These are phyloP conservation scores for Globisporangium nodosum DNA, from an alignment of 352 stramenopile species.

Conservation along the genomic window DNA sequence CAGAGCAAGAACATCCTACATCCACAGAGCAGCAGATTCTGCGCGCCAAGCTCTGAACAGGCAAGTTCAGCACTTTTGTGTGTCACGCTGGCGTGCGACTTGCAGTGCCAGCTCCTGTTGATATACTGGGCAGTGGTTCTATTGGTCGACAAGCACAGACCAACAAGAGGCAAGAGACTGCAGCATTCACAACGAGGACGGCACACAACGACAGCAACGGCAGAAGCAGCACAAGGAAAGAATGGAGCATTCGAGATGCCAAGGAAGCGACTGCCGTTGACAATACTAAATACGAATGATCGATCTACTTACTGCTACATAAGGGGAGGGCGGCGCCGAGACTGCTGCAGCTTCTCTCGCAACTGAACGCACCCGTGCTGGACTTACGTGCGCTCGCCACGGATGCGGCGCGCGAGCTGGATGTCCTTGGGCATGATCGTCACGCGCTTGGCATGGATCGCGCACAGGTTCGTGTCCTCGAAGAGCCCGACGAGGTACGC, in stretches of 20 bases:
- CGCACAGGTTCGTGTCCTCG: constrained; percentile 93
- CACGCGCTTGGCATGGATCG: constrained; percentile 94
- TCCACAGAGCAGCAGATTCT: not conserved
- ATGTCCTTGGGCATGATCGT: constrained; percentile 95
- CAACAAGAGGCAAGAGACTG: not conserved
- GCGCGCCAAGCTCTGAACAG: not conserved
- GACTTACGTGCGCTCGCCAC: constrained; percentile 78
- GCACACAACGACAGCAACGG: not conserved
- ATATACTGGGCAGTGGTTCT: not conserved
- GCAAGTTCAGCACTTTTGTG: not conserved
- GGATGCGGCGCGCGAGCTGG: constrained; percentile 90
- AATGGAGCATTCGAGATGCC: not conserved
- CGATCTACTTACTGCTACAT: constrained; percentile 1
- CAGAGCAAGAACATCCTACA: no score
- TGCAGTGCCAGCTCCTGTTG: not conserved
- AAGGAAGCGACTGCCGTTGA: not conserved
- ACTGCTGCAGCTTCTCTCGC: no score
- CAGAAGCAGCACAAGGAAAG: not conserved
- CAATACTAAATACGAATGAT: constrained; percentile 1
- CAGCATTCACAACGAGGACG: no score
- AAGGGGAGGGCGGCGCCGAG: no score
- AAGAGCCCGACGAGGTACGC: constrained; percentile 95
- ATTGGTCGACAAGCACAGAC: not conserved
- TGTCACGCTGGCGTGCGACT: not conserved
- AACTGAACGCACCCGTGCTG: not conserved